Percentiles rank a stretch among this genome's conserved stretches.
Evolutionary conservation across 148 eudicot genomes (phyloP).

Genomic region (Persicaria maculosa): DNA sequence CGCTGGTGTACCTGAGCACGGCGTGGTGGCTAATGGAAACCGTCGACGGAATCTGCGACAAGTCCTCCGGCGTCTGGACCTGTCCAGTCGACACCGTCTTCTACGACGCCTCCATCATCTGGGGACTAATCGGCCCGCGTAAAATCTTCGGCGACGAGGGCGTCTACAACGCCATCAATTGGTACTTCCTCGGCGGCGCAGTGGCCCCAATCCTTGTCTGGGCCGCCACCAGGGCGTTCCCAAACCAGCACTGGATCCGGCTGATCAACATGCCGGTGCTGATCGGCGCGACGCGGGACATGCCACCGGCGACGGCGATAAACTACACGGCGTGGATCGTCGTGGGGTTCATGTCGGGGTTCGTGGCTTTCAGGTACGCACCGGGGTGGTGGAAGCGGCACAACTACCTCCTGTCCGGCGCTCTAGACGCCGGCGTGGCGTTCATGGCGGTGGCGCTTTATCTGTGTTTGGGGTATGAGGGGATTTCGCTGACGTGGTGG

Average conservation of each 20-base stretch:
- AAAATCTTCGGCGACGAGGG: constrained; percentile 11
- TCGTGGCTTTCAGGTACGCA: neutral
- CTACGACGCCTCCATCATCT: constrained; percentile 15
- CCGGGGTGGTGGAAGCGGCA: constrained; percentile 14
- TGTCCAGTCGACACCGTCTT: constrained; percentile 11
- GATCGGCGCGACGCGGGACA: constrained; percentile 1
- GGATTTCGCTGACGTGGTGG: constrained; percentile 4
- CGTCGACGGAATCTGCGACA: constrained; percentile 1
- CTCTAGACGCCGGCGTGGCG: constrained; percentile 10
- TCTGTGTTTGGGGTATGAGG: constrained; percentile 1
- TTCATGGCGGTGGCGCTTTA: constrained; percentile 6
- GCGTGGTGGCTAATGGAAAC: constrained; percentile 12
- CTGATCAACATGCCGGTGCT: constrained; percentile 12
- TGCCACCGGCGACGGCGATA: constrained; percentile 6
- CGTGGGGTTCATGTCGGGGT: constrained; percentile 4
- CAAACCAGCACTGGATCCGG: neutral
- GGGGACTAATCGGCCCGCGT: constrained; percentile 11
- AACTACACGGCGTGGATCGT: constrained; percentile 11
- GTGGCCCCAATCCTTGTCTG: constrained; percentile 3
- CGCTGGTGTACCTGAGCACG: neutral
- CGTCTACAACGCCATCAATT: neutral
- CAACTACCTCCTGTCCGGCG: constrained; percentile 11
- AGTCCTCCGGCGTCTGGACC: constrained; percentile 5
- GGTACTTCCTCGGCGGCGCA: constrained; percentile 6
- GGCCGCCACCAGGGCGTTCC: constrained; percentile 1